Evolutionary conservation across 352 stramenopile species (phyloP), one percentile per base, ranked within the genome.

Genomic region (Phytophthora fragariae): DNA sequence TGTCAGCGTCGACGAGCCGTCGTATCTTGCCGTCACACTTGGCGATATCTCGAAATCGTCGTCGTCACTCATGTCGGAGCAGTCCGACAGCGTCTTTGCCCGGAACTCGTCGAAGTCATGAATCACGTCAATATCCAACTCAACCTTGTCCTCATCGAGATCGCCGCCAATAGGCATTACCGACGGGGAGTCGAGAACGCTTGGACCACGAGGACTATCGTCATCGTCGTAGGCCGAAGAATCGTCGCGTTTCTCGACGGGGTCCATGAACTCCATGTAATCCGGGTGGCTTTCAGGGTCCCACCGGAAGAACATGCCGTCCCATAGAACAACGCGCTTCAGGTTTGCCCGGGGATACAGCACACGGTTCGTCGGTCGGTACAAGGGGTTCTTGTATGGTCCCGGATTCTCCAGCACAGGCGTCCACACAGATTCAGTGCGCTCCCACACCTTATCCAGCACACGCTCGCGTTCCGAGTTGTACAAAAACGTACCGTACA

Each of bases 201-300:
- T 77, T 12, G 56, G 52, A 10, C 62, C 62, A 15, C 68, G 67
- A 54, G 71, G 44, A 65, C 71, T 80, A 9, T 74, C 64, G 21
- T 83, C 77, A n/a, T 68, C 80, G 24, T 81, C 70, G 21, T 78
- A 81, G 14, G 64, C 37, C 15, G 74, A 78, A 29, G 41, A 37
- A 11, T 77, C 73, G 12, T 87, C 76, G 19, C 68, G 62, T 21
- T 81, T 78, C 27, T 77, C 74, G 9, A 82, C 78, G 5, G 85
- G 84, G 15, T 94, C 85, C 84, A 96, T 92, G 70, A 85, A 94
- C 65, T 96, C 88, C 87, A 94, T 93, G 73, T 96, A 96, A 50
- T 94, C 89, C 1, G 89, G 89, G 59, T 95, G 86, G 64, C 84
- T 94, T 63, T 96, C 88, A 0, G 86, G 86, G 57, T 96, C 89